Evolutionary conservation across 225 moss, liverwort and hornwort genomes (phyloP), one percentile per base, ranked within the genome.

Genomic region (Straminergon stramineum): DNA sequence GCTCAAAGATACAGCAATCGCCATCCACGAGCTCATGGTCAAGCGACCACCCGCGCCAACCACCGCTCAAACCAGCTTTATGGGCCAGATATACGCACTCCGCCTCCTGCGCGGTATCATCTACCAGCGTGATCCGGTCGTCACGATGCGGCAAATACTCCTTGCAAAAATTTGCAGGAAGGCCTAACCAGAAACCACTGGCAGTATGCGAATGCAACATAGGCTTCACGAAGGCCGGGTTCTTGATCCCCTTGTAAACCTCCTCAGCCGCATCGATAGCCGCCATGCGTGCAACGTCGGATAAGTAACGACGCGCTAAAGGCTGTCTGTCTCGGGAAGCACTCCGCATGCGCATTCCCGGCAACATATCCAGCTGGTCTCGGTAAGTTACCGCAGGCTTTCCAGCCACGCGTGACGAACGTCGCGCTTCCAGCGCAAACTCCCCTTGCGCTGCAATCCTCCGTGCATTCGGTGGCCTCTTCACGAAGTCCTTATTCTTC

Each of bases 191-290:
- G 43, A 94, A 94, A 37, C 94, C 94, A 64, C 94, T 94, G 64
- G 94, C 91, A 34, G 93, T 94, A 30, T 94, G 94, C 45, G 94
- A 94, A 89, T 94, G 94, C 89, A 94, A 71, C 94, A 94, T 94
- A 20, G 94, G 90, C 75, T 94, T 94, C 89, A 94, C 90, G 45
- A 94, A 94, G 31, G 90, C 91, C 20, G 94, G 94, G 81, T 87
- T 92, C 85, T 69, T 86, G 61, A 94, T 74, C 22, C 86, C 90
- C 86, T 94, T 90, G 81, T 12, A 91, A 11, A 89, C 93, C 81
- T 93, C 93, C 57, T 94, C 94, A 15, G 94, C 94, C 19, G 90
- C 93, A 88, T 93, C 94, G 6, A 94, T 84, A 37, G 94, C 94
- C 67, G 90, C 93, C 94, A 94, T 94, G 26, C 94, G 94, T 15